phyloP scores from a whole-genome alignment of 2,329 filamentous ascomycete genomes.

The Dactylonectria macrodidyma region DNA sequence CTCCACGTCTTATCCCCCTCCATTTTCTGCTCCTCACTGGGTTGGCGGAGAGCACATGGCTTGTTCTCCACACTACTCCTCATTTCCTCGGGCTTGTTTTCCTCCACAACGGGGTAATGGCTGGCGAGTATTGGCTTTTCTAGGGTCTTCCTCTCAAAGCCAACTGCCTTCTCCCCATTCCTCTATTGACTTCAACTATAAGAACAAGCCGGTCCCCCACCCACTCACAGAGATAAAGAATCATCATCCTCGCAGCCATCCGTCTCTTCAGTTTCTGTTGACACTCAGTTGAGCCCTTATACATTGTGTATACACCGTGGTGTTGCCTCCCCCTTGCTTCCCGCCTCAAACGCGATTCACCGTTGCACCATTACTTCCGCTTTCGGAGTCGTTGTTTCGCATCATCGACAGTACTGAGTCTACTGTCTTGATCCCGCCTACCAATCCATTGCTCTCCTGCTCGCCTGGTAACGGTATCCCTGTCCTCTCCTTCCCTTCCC shows the following conservation, averaged over 20 bases:
- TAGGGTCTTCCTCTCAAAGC: constrained; percentile 40
- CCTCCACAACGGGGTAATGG: constrained; percentile 27
- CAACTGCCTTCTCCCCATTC: constrained; percentile 16
- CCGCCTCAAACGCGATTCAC: constrained; percentile 40
- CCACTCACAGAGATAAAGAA: background rate
- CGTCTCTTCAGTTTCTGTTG: constrained; percentile 7
- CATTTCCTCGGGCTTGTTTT: constrained; percentile 31
- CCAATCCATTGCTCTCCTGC: constrained; percentile 31
- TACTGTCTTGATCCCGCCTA: constrained; percentile 32
- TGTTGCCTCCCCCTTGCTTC: constrained; percentile 15
- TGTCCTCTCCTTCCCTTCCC: constrained; percentile 38
- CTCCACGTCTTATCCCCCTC: background rate
- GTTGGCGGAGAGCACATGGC: constrained; percentile 28
- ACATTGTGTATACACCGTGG: constrained; percentile 7
- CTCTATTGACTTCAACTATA: background rate
- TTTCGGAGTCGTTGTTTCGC: constrained; percentile 43
- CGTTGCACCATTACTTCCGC: constrained; percentile 47
- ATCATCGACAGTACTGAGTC: constrained; percentile 23
- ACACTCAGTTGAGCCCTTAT: constrained; percentile 22
- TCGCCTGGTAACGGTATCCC: constrained; percentile 43
- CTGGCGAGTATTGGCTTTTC: constrained; percentile 21
- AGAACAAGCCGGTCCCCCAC: constrained; percentile 3
- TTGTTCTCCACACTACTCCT: constrained; percentile 36
- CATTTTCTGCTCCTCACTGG: constrained; percentile 9
- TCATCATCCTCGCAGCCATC: constrained; percentile 6